Conservation (phyloP, 768 basidiomycete species). For the Xanthoconium stramineum region DNA sequence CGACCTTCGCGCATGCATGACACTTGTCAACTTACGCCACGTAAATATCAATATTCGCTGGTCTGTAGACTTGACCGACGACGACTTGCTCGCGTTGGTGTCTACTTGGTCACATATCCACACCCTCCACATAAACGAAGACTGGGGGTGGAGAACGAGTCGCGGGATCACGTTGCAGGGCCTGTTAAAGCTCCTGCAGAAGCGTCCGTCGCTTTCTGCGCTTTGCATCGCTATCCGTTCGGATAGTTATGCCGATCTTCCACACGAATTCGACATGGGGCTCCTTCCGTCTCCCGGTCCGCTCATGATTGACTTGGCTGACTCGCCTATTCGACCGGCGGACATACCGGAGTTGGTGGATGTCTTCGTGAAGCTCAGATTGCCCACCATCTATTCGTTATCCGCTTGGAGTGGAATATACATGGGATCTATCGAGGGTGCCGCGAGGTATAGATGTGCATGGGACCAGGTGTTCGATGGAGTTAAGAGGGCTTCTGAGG, state of each 20-base stretch:
- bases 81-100: background rate
- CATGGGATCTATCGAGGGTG: no score
- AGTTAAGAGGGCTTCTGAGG: no score
- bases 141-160: background rate
- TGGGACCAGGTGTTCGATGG: no score
- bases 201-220: background rate
- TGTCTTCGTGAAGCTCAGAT: no score
- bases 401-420: no score
- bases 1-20: background rate
- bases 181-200: background rate
- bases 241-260: background rate
- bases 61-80: background rate
- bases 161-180: background rate
- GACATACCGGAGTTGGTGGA: background rate
- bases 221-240: background rate
- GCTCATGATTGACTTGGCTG: background rate
- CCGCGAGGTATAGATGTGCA: no score
- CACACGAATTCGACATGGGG: background rate
- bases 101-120: background rate
- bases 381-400: no score
- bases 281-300: background rate
- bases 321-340: background rate
- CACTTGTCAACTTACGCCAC: background rate
- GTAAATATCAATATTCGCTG: background rate
- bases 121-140: background rate